Evolutionary conservation across 164 flowering plant species (phyloP), one percentile per base, ranked within the genome.

Genomic region (Sextonia rubra): DNA sequence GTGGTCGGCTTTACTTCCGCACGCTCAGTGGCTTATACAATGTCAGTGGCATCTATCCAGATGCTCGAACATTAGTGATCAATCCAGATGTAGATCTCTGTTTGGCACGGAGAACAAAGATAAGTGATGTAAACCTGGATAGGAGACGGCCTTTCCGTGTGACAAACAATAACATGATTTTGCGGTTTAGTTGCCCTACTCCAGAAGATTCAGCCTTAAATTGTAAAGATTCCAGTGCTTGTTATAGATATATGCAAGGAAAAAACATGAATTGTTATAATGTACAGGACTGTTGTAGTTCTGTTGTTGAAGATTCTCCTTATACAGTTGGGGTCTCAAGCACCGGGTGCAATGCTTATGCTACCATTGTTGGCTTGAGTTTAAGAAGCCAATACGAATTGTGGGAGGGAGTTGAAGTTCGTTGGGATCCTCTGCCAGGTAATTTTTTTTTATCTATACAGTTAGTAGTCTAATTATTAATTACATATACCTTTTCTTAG

Each of bases 1-100:
- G 62, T 0, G 62, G 68, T 9, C 58, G 63, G 49, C 74, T 71
- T 63, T 37, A 9, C n/a, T 71, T 70, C 56, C 27, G 37, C n/a
- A 27, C 68, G 14, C 74, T 44, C 17, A 47, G 47, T 37, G 73
- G 56, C 56, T 9, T 30, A 62, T 47, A 71, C 63, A 37, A 8
- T 62, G 18, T 71, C 47, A 71, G 56, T 1, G 26, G 60, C 23
- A 44, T 71, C 58, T 25, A 71, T 47, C 12, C 74, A 63, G 24
- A 63, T 17, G 17, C 48, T 30, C 27, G 60, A 18, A 71, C 58
- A 17, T 71, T 71, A 25, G 60, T 48, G 44, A 62, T 71, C 24
- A 47, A 64, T 64, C 58, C 27, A 20, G 48, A 49, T 26, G 69
- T 52, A 20, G 63, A 0, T 60, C 23, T 11, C 25, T 60, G 63